These are phyloP conservation scores for Pestalotiopsis sp. DNA, from an alignment of 2,329 filamentous ascomycete species.

Conservation along the genomic window DNA sequence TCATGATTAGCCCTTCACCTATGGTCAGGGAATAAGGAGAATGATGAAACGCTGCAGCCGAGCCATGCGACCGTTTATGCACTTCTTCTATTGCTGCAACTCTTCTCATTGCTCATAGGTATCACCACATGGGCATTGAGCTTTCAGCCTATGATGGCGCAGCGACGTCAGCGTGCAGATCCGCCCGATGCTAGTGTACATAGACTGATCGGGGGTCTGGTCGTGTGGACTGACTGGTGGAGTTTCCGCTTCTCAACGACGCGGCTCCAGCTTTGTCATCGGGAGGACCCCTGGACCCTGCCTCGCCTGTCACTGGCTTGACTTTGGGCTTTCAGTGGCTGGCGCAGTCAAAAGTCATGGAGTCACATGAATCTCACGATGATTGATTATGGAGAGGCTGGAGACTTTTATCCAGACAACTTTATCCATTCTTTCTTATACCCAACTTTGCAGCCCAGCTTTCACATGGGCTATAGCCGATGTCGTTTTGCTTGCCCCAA, in stretches of 20 bases:
- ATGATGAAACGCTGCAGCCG: neutral
- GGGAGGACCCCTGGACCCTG: constrained; percentile 20
- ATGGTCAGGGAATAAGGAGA: neutral
- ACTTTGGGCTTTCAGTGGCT: neutral
- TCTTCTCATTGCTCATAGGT: neutral
- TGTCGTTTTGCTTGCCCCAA: neutral
- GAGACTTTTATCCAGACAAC: neutral
- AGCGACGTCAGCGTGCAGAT: constrained; percentile 32
- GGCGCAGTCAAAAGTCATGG: neutral
- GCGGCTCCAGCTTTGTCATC: neutral
- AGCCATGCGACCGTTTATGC: neutral
- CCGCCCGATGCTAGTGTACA: neutral
- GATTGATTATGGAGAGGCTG: neutral
- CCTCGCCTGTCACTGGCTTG: neutral
- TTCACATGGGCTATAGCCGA: neutral
- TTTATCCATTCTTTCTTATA: neutral
- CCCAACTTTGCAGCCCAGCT: neutral
- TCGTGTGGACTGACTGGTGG: neutral
- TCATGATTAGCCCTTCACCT: neutral
- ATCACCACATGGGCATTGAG: neutral
- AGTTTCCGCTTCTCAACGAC: neutral
- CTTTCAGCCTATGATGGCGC: constrained; percentile 25
- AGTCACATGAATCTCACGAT: neutral
- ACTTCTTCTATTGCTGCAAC: neutral
- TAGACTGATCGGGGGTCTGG: neutral